Percentiles rank a stretch among this genome's conserved stretches.
phyloP scores from a whole-genome alignment of 768 basidiomycete species.

The Cystobasidiopsis lactophilus region DNA sequence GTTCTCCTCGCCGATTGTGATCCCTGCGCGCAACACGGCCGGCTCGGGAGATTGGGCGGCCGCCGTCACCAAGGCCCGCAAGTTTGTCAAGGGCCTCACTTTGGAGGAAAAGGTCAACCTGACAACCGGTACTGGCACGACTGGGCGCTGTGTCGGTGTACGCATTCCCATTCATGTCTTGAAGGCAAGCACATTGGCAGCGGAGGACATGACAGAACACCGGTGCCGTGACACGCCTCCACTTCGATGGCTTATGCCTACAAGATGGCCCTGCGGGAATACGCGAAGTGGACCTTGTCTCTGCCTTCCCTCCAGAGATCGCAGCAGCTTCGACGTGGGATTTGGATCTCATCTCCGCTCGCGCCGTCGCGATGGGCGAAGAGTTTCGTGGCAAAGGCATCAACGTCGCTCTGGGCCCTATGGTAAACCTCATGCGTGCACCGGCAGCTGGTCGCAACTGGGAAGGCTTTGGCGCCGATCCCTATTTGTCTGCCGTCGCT shows the following conservation, averaged over 20 bases:
- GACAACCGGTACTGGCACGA: constrained; percentile 31
- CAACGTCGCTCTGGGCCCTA: constrained; percentile 40
- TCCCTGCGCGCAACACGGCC: not conserved
- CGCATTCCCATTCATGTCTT: constrained; percentile 12
- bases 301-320: constrained; percentile 49
- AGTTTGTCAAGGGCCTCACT: constrained; percentile 31
- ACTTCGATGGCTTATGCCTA: constrained; percentile 23
- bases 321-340: constrained; percentile 67
- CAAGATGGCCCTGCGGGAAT: constrained; percentile 18
- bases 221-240: not conserved
- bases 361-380: constrained; percentile 55
- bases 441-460: constrained; percentile 8
- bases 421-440: constrained; percentile 10
- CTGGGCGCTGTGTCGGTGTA: not conserved
- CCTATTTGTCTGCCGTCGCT: constrained; percentile 5
- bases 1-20: not conserved
- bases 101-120: constrained; percentile 38
- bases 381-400: constrained; percentile 71
- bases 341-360: constrained; percentile 48
- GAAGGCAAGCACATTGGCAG: constrained; percentile 18
- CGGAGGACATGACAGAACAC: no score
- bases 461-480: constrained; percentile 12
- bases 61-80: constrained; percentile 21
- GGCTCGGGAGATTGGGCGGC: constrained; percentile 19
- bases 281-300: not conserved